Evolutionary conservation across 176 grass and related monocot species (phyloP).

Genomic region (Cenchrus fungigraminus): DNA sequence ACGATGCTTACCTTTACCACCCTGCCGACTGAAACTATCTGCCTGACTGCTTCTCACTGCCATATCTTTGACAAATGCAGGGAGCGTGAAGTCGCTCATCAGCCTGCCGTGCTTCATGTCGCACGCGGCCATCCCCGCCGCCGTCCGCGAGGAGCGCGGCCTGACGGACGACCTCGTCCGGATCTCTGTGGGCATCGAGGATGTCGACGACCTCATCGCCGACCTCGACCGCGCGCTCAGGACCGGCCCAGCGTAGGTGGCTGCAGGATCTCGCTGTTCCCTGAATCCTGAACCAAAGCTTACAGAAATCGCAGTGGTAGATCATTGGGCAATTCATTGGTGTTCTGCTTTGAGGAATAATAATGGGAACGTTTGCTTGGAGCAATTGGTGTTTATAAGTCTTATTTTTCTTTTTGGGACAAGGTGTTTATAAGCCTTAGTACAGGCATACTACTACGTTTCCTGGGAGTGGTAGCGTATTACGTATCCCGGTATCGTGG

Average conservation of each 20-base stretch:
- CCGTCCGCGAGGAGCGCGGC: constrained; percentile 69
- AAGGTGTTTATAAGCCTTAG: neutral
- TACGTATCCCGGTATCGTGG: too few species aligned
- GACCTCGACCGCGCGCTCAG: constrained; percentile 79
- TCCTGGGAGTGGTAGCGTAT: neutral
- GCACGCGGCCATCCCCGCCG: constrained; percentile 78
- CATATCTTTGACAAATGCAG: constrained; percentile 37
- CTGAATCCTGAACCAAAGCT: neutral
- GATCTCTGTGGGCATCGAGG: constrained; percentile 93
- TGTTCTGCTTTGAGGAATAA: neutral
- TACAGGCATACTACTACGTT: too few species aligned
- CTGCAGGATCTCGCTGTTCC: neutral
- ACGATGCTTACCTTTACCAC: neutral
- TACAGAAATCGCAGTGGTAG: constrained; percentile 2
- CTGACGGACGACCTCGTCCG: constrained; percentile 88
- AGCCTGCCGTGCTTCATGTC: constrained; percentile 99
- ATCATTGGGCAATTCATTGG: constrained; percentile 22
- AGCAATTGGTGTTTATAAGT: neutral
- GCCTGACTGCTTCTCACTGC: neutral
- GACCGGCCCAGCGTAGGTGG: constrained; percentile 51
- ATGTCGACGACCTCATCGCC: constrained; percentile 78
- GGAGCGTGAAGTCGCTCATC: constrained; percentile 95
- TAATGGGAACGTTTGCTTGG: neutral
- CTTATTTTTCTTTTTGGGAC: too few species aligned
- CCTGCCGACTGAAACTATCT: neutral